Base-by-base conservation (phyloP, 169 alveolate genomes). In the Pseudocohnilembus persalinus region DNA sequence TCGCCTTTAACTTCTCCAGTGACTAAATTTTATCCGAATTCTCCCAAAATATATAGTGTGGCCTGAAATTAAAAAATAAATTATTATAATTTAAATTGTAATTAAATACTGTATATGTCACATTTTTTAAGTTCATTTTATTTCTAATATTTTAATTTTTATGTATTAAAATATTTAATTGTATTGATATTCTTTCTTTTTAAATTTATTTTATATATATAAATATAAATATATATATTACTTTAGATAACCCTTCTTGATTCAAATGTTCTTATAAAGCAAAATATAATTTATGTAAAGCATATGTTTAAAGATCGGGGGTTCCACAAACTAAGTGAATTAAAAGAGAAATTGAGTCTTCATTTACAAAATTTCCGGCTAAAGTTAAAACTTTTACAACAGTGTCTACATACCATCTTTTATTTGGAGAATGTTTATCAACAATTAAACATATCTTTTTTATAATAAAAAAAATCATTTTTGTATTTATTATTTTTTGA, bases 341-440 rank as follows among this genome's bases (percentile, higher is more conserved):
- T 32, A 92, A 73, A 20, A 87, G 35, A 31, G 88, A 87, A 30
- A 88, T 88, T 35, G 87, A 88, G 6, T 88, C 92, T 31, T 92
- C 96, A 34, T 88, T 88, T 11, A 92, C 92, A 31, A 88, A 85
- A 29, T 88, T 84, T 28, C 93, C 96, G 0, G 96, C 93, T 31
- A 92, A 74, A 29, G 94, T 92, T 30, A 95, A 83, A 74, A 95
- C 94, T 87, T 93, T 95, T 77, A 95, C 87, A 77, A 93, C 89
- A n/a, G 95, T 94, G 74, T 95, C 97, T 1, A 95, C 84, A 79
- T 95, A 93, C 96, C 96, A 95, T 92, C 92, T 92, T 85, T 92
- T 92, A 64, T 91, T 90, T 29, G 96, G 96, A 0, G 96, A 89
- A 85, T 93, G 93, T 82, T 95, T 95, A 80, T 95, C 97, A 90